Percentiles rank a stretch among this genome's conserved stretches.
Conservation (phyloP, 352 stramenopile genomes). For the Aphanomyces invadans region DNA sequence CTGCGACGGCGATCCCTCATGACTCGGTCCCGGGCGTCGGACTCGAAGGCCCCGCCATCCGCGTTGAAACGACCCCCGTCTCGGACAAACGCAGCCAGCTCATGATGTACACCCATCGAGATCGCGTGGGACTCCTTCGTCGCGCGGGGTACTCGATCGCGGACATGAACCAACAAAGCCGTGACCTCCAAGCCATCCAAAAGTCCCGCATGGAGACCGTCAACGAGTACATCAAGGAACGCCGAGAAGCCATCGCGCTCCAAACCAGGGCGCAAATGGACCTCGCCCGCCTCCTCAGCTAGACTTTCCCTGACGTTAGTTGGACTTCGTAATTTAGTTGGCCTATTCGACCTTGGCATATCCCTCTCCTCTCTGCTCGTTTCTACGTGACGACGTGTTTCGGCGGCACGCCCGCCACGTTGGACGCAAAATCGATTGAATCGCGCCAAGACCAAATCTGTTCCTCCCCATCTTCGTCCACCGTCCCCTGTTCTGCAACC, state of each 20-base stretch:
- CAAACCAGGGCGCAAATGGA: conserved; percentile 1
- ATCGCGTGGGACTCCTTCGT: conserved; percentile 15
- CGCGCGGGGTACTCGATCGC: conserved; percentile 18
- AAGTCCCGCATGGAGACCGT: conserved; percentile 12
- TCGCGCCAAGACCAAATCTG: too few relatives aligned
- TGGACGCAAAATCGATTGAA: too few relatives aligned
- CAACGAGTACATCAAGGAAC: conserved; percentile 4
- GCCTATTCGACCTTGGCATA: too few relatives aligned
- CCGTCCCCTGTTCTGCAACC: too few relatives aligned
- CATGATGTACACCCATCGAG: conserved; percentile 19
- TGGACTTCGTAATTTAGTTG: too few relatives aligned
- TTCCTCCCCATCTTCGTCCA: too few relatives aligned
- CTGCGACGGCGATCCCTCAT: not conserved
- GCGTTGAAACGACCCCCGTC: not conserved
- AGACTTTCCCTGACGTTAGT: not conserved
- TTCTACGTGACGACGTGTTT: too few relatives aligned
- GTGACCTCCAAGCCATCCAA: conserved; percentile 13
- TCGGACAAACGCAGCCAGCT: conserved; percentile 13
- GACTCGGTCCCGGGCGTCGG: conserved; percentile 19
- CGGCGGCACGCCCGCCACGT: too few relatives aligned
- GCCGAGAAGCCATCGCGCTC: not conserved
- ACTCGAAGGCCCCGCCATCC: conserved; percentile 11
- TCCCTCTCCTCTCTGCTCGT: too few relatives aligned
- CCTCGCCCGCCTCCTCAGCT: not conserved
- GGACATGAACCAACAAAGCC: conserved; percentile 6